Evolutionary conservation across 2,329 filamentous ascomycete genomes (phyloP).

Genomic region (Beauveria sp.): DNA sequence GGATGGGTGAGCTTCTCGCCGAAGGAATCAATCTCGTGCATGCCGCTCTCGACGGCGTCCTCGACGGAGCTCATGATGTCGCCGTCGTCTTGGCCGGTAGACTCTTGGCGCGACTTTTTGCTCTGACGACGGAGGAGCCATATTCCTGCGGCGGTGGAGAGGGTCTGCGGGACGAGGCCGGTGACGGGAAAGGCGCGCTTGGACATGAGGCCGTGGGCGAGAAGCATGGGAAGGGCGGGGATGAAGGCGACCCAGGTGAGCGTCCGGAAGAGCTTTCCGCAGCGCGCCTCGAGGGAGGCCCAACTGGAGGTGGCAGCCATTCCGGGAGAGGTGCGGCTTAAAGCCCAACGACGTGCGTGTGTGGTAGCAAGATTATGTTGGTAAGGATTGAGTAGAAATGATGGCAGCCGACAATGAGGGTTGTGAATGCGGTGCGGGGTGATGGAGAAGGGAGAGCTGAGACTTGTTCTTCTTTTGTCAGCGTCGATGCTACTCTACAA

Average conservation of each 20-base stretch:
- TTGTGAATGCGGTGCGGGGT: background rate
- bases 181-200: conserved; percentile 46
- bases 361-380: background rate
- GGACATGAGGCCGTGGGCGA: conserved; percentile 52
- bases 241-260: conserved; percentile 29
- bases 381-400: background rate
- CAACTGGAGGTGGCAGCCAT: conserved; percentile 5
- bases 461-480: background rate
- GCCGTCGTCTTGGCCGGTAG: background rate
- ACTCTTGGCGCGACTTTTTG: background rate
- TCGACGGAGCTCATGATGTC: conserved; percentile 8
- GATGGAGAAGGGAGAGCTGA: background rate
- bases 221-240: conserved; percentile 31
- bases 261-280: conserved; percentile 24
- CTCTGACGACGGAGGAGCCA: conserved; percentile 16
- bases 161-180: conserved; percentile 31
- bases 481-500: background rate
- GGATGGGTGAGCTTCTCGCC: conserved; percentile 20
- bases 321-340: background rate
- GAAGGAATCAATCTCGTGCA: conserved; percentile 5
- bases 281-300: conserved; percentile 10
- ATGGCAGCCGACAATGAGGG: no score
- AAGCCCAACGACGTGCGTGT: background rate
- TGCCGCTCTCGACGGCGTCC: conserved; percentile 8
- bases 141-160: conserved; percentile 25